Evolutionary conservation across 1,284 basidiomycete genomes (phyloP).

Genomic region (Naganishia cerealis): DNA sequence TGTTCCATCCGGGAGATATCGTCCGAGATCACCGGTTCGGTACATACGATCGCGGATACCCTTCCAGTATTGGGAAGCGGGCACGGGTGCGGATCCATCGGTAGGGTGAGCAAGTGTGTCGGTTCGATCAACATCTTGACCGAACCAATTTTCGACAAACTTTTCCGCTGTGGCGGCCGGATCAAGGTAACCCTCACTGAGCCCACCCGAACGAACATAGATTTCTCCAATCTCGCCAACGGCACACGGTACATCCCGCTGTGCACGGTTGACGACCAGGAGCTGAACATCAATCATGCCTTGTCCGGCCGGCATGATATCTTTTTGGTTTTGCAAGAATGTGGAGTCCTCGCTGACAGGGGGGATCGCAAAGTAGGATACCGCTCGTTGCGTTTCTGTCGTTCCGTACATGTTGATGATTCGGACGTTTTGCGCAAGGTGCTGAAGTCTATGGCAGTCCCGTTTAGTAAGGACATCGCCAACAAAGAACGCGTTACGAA

Average conservation of each 20-base stretch:
- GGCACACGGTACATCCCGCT: slow-evolving; percentile 82
- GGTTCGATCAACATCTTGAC: slow-evolving; percentile 59
- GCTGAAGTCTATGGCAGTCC: slow-evolving; percentile 92
- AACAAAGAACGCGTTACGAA: slow-evolving; percentile 94
- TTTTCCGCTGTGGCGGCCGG: slow-evolving; percentile 80
- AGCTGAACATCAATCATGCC: slow-evolving; percentile 99
- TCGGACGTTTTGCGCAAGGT: slow-evolving; percentile 84
- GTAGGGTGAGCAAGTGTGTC: slow-evolving; percentile 72
- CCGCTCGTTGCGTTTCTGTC: slow-evolving; percentile 97
- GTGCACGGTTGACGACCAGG: slow-evolving; percentile 91
- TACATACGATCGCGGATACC: slow-evolving; percentile 99
- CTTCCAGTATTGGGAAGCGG: slow-evolving; percentile 78
- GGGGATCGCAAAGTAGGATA: slow-evolving; percentile 95
- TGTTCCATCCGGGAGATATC: slow-evolving; percentile 87
- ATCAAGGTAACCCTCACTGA: slow-evolving; percentile 94
- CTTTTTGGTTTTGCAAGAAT: slow-evolving; percentile 92
- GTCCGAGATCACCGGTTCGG: slow-evolving; percentile 90
- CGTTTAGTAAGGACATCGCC: slow-evolving; percentile 99
- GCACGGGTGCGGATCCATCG: slow-evolving; percentile 73
- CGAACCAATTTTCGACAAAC: slow-evolving; percentile 91
- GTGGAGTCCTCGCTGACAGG: slow-evolving; percentile 79
- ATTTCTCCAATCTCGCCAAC: slow-evolving; percentile 98
- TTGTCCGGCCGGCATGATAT: slow-evolving; percentile 95
- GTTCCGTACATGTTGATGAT: slow-evolving; percentile 99
- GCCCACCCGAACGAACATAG: slow-evolving; percentile 92